phyloP scores from a whole-genome alignment of 2,329 filamentous ascomycete genomes.

The Emmonsiellopsis sp. region DNA sequence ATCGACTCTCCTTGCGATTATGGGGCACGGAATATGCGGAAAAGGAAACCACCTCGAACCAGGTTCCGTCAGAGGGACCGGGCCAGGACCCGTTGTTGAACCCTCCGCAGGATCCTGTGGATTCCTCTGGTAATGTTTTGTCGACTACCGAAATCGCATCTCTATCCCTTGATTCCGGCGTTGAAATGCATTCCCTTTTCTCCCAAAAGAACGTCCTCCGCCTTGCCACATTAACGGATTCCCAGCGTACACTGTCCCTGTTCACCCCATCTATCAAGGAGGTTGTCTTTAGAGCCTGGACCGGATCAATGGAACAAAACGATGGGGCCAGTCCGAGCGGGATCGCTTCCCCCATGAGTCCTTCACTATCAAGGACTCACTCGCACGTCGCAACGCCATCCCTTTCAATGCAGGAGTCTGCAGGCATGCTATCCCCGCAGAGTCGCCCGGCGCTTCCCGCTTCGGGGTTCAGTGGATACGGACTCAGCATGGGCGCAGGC shows the following conservation, averaged over 20 bases:
- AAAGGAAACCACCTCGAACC: constrained; percentile 36
- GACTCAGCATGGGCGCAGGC: constrained; percentile 29
- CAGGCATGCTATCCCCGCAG: constrained; percentile 56
- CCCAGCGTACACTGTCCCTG: constrained; percentile 79
- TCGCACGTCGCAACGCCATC: constrained; percentile 53
- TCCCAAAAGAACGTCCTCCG: constrained; percentile 89
- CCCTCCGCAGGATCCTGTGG: constrained; percentile 71
- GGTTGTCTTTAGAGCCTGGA: constrained; percentile 87
- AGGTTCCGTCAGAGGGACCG: constrained; percentile 42
- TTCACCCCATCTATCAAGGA: constrained; percentile 88
- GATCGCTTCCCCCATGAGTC: constrained; percentile 34
- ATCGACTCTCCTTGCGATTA: constrained; percentile 75
- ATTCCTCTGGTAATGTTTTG: constrained; percentile 66
- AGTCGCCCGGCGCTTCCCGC: constrained; percentile 41
- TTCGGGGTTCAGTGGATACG: constrained; percentile 29
- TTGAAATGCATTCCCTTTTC: constrained; percentile 80
- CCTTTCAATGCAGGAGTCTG: constrained; percentile 65
- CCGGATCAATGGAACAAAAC: constrained; percentile 61
- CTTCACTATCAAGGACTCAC: constrained; percentile 51
- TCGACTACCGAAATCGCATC: constrained; percentile 67
- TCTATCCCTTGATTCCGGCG: constrained; percentile 66
- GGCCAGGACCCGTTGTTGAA: constrained; percentile 72
- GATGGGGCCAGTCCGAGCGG: constrained; percentile 37
- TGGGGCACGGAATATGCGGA: constrained; percentile 80
- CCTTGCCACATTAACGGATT: constrained; percentile 72